These are phyloP conservation scores for Boletellus emodensis DNA, from an alignment of 768 basidiomycete genomes.

Conservation along the genomic window DNA sequence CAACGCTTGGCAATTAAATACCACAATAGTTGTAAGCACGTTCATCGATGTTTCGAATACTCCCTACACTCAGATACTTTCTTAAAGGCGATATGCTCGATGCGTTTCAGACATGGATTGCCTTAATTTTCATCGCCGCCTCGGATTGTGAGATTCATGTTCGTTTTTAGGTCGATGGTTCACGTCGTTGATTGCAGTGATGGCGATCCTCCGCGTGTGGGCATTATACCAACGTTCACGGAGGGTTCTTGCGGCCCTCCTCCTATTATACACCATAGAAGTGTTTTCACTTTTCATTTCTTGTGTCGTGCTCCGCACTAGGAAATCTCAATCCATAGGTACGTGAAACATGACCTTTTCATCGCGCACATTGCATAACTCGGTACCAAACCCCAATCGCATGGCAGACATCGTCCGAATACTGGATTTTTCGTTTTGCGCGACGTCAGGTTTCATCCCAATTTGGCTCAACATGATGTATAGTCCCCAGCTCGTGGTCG, in stretches of 20 bases:
- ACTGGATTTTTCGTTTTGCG: neutral
- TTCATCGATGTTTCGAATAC: too few species aligned
- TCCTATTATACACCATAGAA: neutral
- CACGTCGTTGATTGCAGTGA: neutral
- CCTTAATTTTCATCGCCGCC: neutral
- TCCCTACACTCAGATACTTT: neutral
- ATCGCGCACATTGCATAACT: neutral
- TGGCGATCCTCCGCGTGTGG: neutral
- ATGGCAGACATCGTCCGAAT: neutral
- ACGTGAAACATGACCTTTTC: neutral
- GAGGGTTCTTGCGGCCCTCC: neutral
- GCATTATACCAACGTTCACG: neutral
- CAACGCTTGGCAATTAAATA: neutral
- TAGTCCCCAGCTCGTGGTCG: neutral
- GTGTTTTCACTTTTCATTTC: neutral
- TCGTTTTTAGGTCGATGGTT: neutral
- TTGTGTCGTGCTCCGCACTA: neutral
- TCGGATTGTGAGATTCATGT: neutral
- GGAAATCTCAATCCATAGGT: neutral
- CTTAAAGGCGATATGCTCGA: neutral
- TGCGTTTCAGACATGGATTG: neutral
- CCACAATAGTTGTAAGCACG: neutral
- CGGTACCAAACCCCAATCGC: neutral
- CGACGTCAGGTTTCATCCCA: too few species aligned
- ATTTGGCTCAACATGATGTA: too few species aligned